Conservation (phyloP, 2,329 filamentous ascomycete species). For the Drechslerella dactyloides region DNA sequence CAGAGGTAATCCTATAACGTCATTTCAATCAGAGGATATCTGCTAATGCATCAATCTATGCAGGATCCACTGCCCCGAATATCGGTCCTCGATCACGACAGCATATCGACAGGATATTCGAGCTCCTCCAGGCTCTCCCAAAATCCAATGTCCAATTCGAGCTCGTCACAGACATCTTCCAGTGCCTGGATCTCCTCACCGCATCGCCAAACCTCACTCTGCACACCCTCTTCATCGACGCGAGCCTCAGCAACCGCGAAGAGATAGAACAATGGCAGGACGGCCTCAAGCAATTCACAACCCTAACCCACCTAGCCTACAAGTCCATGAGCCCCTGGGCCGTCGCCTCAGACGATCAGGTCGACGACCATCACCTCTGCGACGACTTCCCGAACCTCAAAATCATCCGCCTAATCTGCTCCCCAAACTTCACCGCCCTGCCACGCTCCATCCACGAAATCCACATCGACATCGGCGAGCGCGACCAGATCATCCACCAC, state of each 20-base stretch:
- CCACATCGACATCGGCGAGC: conserved; percentile 45
- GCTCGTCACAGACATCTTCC: conserved; percentile 33
- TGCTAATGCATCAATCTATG: too few relatives aligned
- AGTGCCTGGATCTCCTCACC: conserved; percentile 28
- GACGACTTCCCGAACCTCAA: conserved; percentile 47
- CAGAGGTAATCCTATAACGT: conserved; percentile 15
- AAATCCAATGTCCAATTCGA: conserved; percentile 18
- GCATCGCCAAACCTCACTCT: conserved; percentile 18
- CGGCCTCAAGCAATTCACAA: conserved; percentile 38
- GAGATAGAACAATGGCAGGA: conserved; percentile 45
- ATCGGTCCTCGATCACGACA: conserved; percentile 9
- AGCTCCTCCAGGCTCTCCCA: conserved; percentile 20
- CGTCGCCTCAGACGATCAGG: conserved; percentile 9
- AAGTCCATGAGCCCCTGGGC: conserved; percentile 48
- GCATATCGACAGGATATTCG: conserved; percentile 20
- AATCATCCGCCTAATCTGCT: conserved; percentile 39
- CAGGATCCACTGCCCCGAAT: conserved; percentile 27
- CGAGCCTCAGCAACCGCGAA: conserved; percentile 32
- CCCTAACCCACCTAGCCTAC: conserved; percentile 31
- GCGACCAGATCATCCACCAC: conserved; percentile 41
- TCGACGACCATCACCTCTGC: conserved; percentile 28
- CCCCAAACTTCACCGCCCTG: conserved; percentile 38
- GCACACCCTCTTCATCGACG: conserved; percentile 36
- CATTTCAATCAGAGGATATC: not conserved
- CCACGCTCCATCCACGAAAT: conserved; percentile 39